Evolutionary conservation across 1,139 yeast species (phyloP).

Genomic region (Schwanniomyces etchellsii): DNA sequence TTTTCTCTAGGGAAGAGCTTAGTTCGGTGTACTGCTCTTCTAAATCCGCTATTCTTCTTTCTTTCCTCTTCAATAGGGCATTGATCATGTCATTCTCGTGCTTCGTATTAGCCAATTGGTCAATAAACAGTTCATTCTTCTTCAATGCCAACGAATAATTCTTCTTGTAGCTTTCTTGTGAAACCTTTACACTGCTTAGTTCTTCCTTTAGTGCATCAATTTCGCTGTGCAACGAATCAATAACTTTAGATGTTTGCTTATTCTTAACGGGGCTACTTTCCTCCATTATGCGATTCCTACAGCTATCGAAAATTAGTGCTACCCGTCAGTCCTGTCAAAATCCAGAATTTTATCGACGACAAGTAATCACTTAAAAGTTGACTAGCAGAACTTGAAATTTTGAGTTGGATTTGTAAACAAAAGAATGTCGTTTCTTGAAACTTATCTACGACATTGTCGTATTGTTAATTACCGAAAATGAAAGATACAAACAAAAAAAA

Average conservation of each 20-base stretch:
- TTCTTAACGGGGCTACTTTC: slow-evolving; percentile 17
- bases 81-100: slow-evolving; percentile 67
- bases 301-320: no score
- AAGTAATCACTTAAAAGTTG: no score
- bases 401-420: slow-evolving; percentile 1
- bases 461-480: no score
- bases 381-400: neutral
- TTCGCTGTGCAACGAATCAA: slow-evolving; percentile 51
- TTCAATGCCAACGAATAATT: slow-evolving; percentile 42
- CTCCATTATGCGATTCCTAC: no score
- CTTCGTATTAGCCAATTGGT: slow-evolving; percentile 63
- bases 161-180: slow-evolving; percentile 38
- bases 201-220: slow-evolving; percentile 50
- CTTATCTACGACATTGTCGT: neutral
- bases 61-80: slow-evolving; percentile 58
- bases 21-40: slow-evolving; percentile 51
- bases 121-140: slow-evolving; percentile 56
- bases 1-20: slow-evolving; percentile 37
- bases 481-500: slow-evolving; percentile 23
- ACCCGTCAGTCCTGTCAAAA: no score
- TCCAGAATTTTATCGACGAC: no score
- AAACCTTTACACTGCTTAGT: slow-evolving; percentile 35
- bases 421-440: neutral
- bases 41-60: slow-evolving; percentile 55
- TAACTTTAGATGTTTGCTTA: slow-evolving; percentile 44